Evolutionary conservation across 768 basidiomycete genomes (phyloP), one percentile per base, ranked within the genome.

Genomic region (Phaeotremella fagi): DNA sequence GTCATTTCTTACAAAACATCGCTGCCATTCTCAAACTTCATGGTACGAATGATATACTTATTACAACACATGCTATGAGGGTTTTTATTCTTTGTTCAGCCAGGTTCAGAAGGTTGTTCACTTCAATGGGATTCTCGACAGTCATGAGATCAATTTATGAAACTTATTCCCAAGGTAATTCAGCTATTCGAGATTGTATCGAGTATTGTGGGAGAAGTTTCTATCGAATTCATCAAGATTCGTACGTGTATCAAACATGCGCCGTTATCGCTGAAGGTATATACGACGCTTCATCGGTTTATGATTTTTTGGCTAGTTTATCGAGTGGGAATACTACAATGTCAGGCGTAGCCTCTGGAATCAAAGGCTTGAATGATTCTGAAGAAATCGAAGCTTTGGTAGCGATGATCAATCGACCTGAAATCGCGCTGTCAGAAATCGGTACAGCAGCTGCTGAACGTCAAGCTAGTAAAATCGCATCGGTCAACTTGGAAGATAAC

Each of bases 81-180:
- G 46, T 66, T 9, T 64, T 70, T 48, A 66, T 66, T 48, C 65
- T 70, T 12, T 66, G 64, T 45, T 62, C 68, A 3, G 62, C 68
- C 14, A 36, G 65, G 22, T 70, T 66, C 38, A 58, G 68, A 9
- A 52, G 68, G 12, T n/a, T 70, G 14, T 70, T 66, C 50, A 54
- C 60, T 4, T 55, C 60, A 9, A 61, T 63, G 56, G 63, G 68
- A 1, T 59, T 70, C 28, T 25, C 54, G 16, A 64, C 60, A 2
- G 53, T 64, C 43, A 60, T 66, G 60, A 22, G 42, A 15, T 24
- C 68, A 0, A 23, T 63, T 1, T 63, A 57, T 33, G 55, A 64
- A 14, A 54, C 53, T 3, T 66, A 66, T 44, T 43, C 50, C 7
- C 28, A 26, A 3, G 61, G 55, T 3, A 46, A 56, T 48, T 12